Base-by-base conservation (phyloP, 768 basidiomycete genomes). In the Fomitopsis serialis region DNA sequence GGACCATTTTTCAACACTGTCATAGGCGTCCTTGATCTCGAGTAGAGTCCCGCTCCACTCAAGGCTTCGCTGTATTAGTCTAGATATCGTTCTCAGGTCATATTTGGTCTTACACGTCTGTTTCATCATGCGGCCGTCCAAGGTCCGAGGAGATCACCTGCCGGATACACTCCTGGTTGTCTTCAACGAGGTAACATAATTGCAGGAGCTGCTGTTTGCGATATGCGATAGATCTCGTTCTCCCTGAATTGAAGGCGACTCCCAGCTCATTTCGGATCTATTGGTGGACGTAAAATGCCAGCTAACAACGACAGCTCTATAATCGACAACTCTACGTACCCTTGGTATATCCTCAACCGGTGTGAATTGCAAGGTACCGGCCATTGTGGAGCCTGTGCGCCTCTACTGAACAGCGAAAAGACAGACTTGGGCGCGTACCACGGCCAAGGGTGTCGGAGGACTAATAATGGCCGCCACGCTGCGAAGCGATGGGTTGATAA, bases 131-230 rank as follows among this genome's bases (percentile, higher is more conserved):
- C 0, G 83, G 85, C 44, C 88, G 75, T 3, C 84, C 82, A 13
- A 94, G 70, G 62, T 94, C 92, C 5, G 66, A 55, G 1, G 68
- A 65, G 55, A 91, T 64, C 0, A 90, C 75, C 23, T 79, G 74
- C 42, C 79, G 74, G 61, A 92, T 79, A 15, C 71, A 77, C 32
- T 78, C 69, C 19, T 70, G 60, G 63, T 94, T 91, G 68, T 94
- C 90, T 64, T 88, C 76, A 61, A 91, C 27, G 58, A 89, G 69
- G 64, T 89, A 87, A 8, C 77, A 82, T 12, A 94, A 77, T 62
- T 85, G 80, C n/a, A 84, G 75, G 23, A 94, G 74, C 69, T 92
- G 89, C 42, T 81, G 77, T 68, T 84, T 91, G 61, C 92, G 77
- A 62, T 77, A 89, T 12, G 75, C 75, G 52, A 92, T 72, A n/a